Evolutionary conservation across 768 basidiomycete species (phyloP).

Genomic region (Collybia sp.): DNA sequence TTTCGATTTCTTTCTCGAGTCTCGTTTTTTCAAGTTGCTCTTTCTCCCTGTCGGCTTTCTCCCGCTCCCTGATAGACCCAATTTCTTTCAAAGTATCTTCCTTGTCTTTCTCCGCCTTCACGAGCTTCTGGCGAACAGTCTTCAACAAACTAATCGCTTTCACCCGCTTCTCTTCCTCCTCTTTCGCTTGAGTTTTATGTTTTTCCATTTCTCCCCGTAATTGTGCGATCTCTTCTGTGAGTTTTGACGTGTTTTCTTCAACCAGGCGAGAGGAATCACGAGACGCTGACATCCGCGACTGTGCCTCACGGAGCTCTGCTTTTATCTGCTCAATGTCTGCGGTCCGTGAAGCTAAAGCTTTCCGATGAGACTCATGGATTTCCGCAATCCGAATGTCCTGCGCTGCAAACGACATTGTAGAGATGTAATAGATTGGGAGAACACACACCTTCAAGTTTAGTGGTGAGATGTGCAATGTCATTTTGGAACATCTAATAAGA

Average conservation of each 20-base stretch:
- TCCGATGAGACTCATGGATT: slow-evolving; percentile 74
- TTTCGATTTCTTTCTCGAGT: slow-evolving; percentile 63
- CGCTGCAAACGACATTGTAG: slow-evolving; percentile 34
- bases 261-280: slow-evolving; percentile 41
- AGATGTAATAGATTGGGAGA: slow-evolving; percentile 2
- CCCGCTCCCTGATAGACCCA: slow-evolving; percentile 45
- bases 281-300: slow-evolving; percentile 61
- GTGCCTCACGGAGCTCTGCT: slow-evolving; percentile 63
- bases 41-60: slow-evolving; percentile 47
- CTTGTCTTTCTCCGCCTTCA: slow-evolving; percentile 91
- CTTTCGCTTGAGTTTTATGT: slow-evolving; percentile 62
- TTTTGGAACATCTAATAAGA: slow-evolving; percentile 55
- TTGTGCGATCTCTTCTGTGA: slow-evolving; percentile 49
- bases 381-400: slow-evolving; percentile 86
- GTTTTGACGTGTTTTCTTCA: slow-evolving; percentile 45
- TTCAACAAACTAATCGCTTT: slow-evolving; percentile 93
- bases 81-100: slow-evolving; percentile 72
- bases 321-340: slow-evolving; percentile 69
- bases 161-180: slow-evolving; percentile 95
- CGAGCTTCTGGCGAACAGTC: slow-evolving; percentile 94
- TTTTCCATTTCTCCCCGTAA: slow-evolving; percentile 63
- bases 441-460: slow-evolving; percentile 67
- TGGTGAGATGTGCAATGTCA: slow-evolving; percentile 74
- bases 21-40: slow-evolving; percentile 48
- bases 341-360: slow-evolving; percentile 76